A percentile compares a stretch with the other conserved stretches of the same genome.
phyloP scores from a whole-genome alignment of 2,329 filamentous ascomycete species.

The Aspergillus novoparasiticus region DNA sequence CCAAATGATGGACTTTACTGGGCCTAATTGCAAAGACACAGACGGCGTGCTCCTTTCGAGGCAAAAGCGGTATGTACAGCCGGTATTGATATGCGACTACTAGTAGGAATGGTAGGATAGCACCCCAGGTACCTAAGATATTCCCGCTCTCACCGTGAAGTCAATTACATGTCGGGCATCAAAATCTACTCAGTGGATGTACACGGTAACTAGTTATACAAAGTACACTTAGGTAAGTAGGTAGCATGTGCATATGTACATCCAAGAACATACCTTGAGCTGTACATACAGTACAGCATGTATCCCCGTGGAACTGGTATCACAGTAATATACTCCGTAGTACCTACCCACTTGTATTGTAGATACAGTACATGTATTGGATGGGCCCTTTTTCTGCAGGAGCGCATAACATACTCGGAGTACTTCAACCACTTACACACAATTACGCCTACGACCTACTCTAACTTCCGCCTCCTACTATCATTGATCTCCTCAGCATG shows the following conservation, averaged over 20 bases:
- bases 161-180: too few species aligned
- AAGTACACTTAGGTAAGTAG: too few species aligned
- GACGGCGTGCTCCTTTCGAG: too few species aligned
- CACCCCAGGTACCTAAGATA: too few species aligned
- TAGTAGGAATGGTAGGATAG: too few species aligned
- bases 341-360: neutral
- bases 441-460: neutral
- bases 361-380: neutral
- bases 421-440: neutral
- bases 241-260: too few species aligned
- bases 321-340: neutral
- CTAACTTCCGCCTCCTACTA: neutral
- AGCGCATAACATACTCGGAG: neutral
- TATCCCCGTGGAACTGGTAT: neutral
- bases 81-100: too few species aligned
- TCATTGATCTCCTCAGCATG: constrained; percentile 15
- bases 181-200: too few species aligned
- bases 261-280: neutral
- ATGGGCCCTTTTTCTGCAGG: neutral
- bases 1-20: neutral
- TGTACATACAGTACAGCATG: neutral
- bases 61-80: too few species aligned
- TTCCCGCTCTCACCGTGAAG: too few species aligned
- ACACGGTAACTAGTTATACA: too few species aligned
- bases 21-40: too few species aligned